Base-by-base conservation (phyloP, 2,329 filamentous ascomycete genomes). In the Nemania diffusa region DNA sequence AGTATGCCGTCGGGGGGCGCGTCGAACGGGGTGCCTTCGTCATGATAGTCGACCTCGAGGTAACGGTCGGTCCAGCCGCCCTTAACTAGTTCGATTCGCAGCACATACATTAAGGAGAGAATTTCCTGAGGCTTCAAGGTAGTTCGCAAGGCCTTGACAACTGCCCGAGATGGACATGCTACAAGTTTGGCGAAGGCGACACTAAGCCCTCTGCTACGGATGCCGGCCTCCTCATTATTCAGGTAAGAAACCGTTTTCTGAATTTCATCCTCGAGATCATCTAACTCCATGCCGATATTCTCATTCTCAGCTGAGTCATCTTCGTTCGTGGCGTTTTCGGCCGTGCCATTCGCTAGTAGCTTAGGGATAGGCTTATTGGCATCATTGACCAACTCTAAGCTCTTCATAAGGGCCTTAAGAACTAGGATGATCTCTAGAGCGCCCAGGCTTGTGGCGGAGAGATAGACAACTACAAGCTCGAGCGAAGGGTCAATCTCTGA, bases 41-140 rank as follows among this genome's bases (percentile, higher is more conserved):
- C 83, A 32, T 84, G 80, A 58, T 82, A 78, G 17, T 85, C 84
- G 11, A 81, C 79, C 72, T 92, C 90, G 42, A 92, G 80, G 77
- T 94, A 93, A 24, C 87, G 84, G 20, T 88, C 87, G 0, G 91
- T 93, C 92, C 92, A 95, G 34, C 90, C 90, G 64, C 92, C 92
- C 70, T 89, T 88, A 58, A 90, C 87, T 52, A 95, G 84, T 79
- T 94, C 91, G 70, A 91, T 84, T 63, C 92, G 88, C 32, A 95
- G 83, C 5, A 94, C 83, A 71, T 91, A 87, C 72, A 94, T 90
- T 60, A 95, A 84, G 40, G 89, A 89, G 11, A 93, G 82, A 26
- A 91, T 87, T 72, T 94, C 90, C 69, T 90, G 85, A 2, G 88
- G 89, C 55, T 86, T 84, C 67, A 93, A 87, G 29, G 85, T 85